Evolutionary conservation across 345 rosid genomes (phyloP).

Genomic region (Raphanus sativus): DNA sequence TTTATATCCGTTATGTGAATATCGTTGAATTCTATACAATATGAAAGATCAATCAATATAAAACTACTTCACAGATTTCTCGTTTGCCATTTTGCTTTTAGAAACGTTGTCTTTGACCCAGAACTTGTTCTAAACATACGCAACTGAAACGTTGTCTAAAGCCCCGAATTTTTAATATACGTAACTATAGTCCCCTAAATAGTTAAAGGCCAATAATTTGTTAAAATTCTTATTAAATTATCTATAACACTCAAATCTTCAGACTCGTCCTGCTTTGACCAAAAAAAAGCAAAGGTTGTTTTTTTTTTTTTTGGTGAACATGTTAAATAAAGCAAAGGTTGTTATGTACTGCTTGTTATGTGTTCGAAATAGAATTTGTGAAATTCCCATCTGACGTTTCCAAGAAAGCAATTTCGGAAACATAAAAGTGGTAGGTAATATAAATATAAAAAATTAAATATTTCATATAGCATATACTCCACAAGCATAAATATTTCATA

Average conservation of each 20-base stretch:
- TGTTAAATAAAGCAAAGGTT: not conserved
- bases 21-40: not conserved
- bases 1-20: slow-evolving; percentile 9
- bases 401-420: not conserved
- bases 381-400: not conserved
- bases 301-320: no score
- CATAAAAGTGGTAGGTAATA: not conserved
- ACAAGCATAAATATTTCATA: no score
- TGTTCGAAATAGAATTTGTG: not conserved
- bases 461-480: no score
- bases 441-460: no score
- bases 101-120: not conserved
- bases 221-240: not conserved
- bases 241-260: no score
- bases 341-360: not conserved
- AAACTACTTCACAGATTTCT: not conserved
- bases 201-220: not conserved
- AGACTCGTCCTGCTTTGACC: not conserved
- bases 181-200: not conserved
- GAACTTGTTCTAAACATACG: not conserved
- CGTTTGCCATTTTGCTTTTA: not conserved
- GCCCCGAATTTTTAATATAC: not conserved
- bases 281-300: not conserved
- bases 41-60: not conserved
- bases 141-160: not conserved